Conservation (phyloP, 257 asterid genomes). For the Osmanthus fragrans region DNA sequence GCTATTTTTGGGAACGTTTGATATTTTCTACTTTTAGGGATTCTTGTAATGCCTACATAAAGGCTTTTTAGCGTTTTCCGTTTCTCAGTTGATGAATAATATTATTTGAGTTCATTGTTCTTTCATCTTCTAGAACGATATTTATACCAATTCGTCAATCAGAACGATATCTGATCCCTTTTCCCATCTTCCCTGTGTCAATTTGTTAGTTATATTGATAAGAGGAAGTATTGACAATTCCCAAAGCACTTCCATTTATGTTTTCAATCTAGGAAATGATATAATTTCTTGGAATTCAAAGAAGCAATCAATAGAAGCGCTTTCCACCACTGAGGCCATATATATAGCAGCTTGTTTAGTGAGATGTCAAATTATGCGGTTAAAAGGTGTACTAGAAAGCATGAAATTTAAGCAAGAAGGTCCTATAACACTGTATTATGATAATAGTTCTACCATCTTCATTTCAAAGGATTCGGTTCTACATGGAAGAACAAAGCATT, state of each 20-base stretch:
- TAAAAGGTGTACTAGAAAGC: background rate
- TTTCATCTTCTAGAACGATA: too few relatives aligned
- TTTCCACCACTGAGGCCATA: background rate
- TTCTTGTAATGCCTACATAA: too few relatives aligned
- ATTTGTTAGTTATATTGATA: background rate
- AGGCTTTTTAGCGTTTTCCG: too few relatives aligned
- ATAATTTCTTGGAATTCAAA: background rate
- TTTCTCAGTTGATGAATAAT: too few relatives aligned
- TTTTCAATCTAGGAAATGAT: background rate
- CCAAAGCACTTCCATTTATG: background rate
- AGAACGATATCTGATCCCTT: too few relatives aligned
- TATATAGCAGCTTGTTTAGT: background rate
- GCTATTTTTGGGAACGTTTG: too few relatives aligned
- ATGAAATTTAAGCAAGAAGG: background rate
- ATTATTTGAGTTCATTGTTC: too few relatives aligned
- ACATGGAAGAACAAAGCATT: background rate
- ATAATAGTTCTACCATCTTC: background rate
- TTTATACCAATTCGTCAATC: too few relatives aligned
- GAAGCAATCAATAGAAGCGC: background rate
- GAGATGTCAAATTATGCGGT: background rate
- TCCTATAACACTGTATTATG: background rate
- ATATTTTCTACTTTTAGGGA: too few relatives aligned
- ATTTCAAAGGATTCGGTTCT: background rate
- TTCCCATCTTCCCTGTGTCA: too few relatives aligned
- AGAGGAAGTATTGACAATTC: constrained; percentile 1